Base-by-base conservation (phyloP, 2,329 filamentous ascomycete species). In the Talaromyces sp. region DNA sequence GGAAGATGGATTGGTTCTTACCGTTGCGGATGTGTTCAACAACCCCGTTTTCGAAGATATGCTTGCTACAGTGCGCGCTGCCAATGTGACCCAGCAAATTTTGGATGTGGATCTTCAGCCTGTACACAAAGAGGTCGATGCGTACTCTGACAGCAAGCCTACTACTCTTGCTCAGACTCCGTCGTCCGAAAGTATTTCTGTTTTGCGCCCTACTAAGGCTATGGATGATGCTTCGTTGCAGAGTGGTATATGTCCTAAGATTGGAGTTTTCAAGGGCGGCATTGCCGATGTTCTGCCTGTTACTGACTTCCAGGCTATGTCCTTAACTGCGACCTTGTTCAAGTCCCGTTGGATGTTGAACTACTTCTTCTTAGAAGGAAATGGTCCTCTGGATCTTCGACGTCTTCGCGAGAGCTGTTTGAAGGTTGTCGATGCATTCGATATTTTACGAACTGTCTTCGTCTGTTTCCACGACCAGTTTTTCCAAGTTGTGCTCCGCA, bases 391-490 rank as follows among this genome's bases (percentile, higher is more conserved):
- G 13, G 68, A 75, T 10, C 76, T 77, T 11, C 75, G 86, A 20
- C 71, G 80, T 29, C 62, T 75, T 1, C 67, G 70, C 22, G 68
- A 73, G 33, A 72, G 71, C 47, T 75, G 73, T 50, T 57, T 74
- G 49, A 68, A 83, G 30, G 79, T 88, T 3, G 81, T 88, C 1
- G 70, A 77, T 2, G 76, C 75, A 7, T 85, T 87, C 64, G 85
- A 88, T 60, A 85, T 88, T 20, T 73, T 89, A 2, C 81, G 85
- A 4, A 88, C 86, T 0, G 82, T 88, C 4, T 89, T 88, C 56
- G 77, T 87, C 13, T 75, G 79, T 51, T 73, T 78, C 52, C 73
- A 76, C 19, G 74, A 73, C 5, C 73, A 75, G 33, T 83, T 79
- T 61, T 78, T 83, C 54, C 80, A 81, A 49, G 82, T 86, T 1